Evolutionary conservation across 2,329 filamentous ascomycete species (phyloP).

Genomic region (Chaetomiaceae sp.): DNA sequence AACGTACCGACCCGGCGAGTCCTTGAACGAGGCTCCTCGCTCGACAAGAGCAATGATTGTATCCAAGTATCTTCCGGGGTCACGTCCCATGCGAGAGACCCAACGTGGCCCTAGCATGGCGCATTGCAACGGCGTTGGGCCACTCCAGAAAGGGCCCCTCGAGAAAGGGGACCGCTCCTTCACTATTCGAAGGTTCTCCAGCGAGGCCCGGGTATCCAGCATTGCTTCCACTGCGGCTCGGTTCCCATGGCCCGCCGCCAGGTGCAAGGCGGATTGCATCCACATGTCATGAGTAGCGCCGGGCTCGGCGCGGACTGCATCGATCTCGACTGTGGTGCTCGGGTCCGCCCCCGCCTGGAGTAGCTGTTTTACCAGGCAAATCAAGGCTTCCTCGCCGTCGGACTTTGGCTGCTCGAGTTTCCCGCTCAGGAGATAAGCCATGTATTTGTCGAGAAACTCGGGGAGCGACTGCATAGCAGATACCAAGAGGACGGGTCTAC

Average conservation of each 20-base stretch:
- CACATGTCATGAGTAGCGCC: no score
- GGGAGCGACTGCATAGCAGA: not conserved
- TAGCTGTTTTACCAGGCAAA: not conserved
- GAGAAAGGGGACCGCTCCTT: not conserved
- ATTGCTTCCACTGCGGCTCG: not conserved
- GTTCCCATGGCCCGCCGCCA: not conserved
- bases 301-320: no score
- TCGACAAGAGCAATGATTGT: not conserved
- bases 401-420: not conserved
- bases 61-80: not conserved
- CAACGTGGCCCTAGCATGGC: no score
- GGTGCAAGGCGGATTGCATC: conserved; percentile 2
- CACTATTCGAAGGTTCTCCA: no score
- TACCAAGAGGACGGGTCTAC: not conserved
- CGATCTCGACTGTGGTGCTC: not conserved
- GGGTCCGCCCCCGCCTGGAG: not conserved
- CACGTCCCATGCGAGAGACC: not conserved
- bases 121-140: not conserved
- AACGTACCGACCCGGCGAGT: no score
- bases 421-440: not conserved
- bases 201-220: not conserved
- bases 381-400: conserved; percentile 1
- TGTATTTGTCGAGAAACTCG: not conserved
- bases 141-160: no score
- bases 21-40: not conserved